phyloP scores from a whole-genome alignment of 139 green algal genomes.

The Picochlorum sp. region DNA sequence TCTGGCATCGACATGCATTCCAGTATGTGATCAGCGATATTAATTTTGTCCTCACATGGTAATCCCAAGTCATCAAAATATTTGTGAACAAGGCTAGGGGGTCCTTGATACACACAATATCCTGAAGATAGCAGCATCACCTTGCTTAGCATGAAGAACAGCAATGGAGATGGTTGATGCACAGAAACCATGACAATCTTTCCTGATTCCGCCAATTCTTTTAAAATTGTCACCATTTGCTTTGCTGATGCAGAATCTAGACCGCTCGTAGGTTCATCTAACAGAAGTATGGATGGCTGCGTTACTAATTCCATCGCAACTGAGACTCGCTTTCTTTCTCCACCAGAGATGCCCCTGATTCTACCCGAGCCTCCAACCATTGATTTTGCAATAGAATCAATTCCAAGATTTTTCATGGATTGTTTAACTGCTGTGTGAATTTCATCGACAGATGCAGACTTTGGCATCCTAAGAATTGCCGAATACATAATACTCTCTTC shows the following conservation, averaged over 20 bases:
- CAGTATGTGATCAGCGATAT: constrained; percentile 42
- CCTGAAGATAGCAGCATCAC: constrained; percentile 50
- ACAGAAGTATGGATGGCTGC: constrained; percentile 25
- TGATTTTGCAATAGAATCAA: constrained; percentile 21
- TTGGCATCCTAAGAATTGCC: constrained; percentile 35
- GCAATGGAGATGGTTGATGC: constrained; percentile 62
- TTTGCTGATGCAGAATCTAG: constrained; percentile 58
- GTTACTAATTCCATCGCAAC: constrained; percentile 72
- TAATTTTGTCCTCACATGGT: constrained; percentile 20
- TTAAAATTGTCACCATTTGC: constrained; percentile 43
- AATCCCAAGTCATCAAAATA: constrained; percentile 11
- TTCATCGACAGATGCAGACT: constrained; percentile 12
- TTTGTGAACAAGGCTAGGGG: constrained; percentile 4
- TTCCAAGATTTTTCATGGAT: constrained; percentile 29
- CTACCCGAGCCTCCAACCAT: constrained; percentile 24
- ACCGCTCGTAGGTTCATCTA: constrained; percentile 56
- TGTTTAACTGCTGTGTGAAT: constrained; percentile 14
- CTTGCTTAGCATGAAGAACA: constrained; percentile 52
- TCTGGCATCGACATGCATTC: constrained; percentile 19
- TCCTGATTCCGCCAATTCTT: constrained; percentile 28
- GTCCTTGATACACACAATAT: constrained; percentile 38
- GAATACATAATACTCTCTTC: constrained; percentile 50
- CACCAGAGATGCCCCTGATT: constrained; percentile 38
- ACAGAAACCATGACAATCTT: constrained; percentile 62
- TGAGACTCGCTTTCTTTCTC: constrained; percentile 49